These are phyloP conservation scores for Verticillium nubilum DNA, from an alignment of 2,329 filamentous ascomycete species.

Conservation along the genomic window DNA sequence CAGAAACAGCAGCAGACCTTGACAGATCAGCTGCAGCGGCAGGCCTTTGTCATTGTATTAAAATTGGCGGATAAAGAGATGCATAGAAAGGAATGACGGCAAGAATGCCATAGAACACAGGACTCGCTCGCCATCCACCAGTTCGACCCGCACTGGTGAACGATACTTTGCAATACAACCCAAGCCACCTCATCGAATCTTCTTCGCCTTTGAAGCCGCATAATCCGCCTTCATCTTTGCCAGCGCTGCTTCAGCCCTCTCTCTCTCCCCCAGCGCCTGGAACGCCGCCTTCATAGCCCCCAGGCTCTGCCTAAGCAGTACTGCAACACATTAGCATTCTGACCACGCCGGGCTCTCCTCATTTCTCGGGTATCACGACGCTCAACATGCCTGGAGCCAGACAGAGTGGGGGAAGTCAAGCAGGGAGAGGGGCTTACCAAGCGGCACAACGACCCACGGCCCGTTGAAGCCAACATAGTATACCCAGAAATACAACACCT, in stretches of 20 bases:
- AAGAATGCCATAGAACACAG: too few species aligned
- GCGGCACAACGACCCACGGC: conserved; percentile 54
- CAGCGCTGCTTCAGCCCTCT: neutral
- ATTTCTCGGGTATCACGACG: neutral
- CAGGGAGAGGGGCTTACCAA: conserved; percentile 33
- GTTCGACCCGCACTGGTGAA: too few species aligned
- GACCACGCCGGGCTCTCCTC: neutral
- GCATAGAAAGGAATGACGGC: too few species aligned
- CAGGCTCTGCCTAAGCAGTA: neutral
- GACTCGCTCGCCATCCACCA: too few species aligned
- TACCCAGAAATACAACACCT: conserved; percentile 56
- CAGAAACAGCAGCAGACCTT: too few species aligned
- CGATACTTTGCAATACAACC: too few species aligned
- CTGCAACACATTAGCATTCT: neutral
- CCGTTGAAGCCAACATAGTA: conserved; percentile 58
- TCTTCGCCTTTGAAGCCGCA: neutral
- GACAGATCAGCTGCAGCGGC: too few species aligned
- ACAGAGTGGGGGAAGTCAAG: neutral
- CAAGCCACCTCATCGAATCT: neutral
- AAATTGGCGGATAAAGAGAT: too few species aligned
- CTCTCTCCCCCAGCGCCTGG: neutral
- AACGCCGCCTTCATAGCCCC: neutral
- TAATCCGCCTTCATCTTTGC: neutral
- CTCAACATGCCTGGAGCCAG: neutral
- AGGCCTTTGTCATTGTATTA: too few species aligned